A percentile compares a stretch with the other conserved stretches of the same genome.
phyloP scores from a whole-genome alignment of 495 filamentous ascomycete species.

The Glonium stellatum region DNA sequence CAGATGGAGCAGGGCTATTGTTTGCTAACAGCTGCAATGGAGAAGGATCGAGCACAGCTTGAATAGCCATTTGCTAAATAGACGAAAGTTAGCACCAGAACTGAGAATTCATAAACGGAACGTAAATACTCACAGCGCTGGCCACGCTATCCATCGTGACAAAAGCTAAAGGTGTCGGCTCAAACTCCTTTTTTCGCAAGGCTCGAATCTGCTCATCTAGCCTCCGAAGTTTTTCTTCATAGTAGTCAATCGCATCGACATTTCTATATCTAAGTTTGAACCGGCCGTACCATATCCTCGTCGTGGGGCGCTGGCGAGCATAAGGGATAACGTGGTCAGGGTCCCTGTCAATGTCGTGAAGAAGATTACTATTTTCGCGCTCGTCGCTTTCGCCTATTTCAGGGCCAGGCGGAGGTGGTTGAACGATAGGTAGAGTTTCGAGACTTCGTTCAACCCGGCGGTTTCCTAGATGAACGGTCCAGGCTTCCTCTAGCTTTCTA shows the following conservation, averaged over 20 bases:
- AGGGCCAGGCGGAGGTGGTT: conserved; percentile 43
- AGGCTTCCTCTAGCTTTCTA: conserved; percentile 74
- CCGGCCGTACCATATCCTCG: conserved; percentile 72
- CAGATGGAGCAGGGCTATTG: conserved; percentile 76
- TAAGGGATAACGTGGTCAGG: conserved; percentile 40
- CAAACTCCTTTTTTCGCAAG: conserved; percentile 69
- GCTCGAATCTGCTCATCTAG: conserved; percentile 68
- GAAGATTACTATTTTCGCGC: conserved; percentile 46
- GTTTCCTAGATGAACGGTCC: conserved; percentile 62
- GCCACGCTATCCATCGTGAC: conserved; percentile 95
- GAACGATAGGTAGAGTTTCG: conserved; percentile 46
- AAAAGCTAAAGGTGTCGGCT: conserved; percentile 76
- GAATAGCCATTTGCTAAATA: conserved; percentile 75
- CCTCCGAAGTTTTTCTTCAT: conserved; percentile 73
- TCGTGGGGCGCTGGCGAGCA: conserved; percentile 53
- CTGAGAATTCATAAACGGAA: not conserved
- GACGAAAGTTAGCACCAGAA: not conserved
- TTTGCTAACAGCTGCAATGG: conserved; percentile 80
- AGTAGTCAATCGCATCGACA: conserved; percentile 90
- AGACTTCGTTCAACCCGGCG: conserved; percentile 43
- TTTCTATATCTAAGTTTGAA: conserved; percentile 63
- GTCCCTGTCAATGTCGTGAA: conserved; percentile 41
- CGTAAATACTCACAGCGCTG: conserved; percentile 45
- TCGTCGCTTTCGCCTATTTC: conserved; percentile 37
- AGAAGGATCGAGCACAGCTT: conserved; percentile 82